Percentiles rank a stretch among this genome's conserved stretches.
Conservation (phyloP, 225 moss, liverwort and hornwort genomes). For the Lunularia cruciata region DNA sequence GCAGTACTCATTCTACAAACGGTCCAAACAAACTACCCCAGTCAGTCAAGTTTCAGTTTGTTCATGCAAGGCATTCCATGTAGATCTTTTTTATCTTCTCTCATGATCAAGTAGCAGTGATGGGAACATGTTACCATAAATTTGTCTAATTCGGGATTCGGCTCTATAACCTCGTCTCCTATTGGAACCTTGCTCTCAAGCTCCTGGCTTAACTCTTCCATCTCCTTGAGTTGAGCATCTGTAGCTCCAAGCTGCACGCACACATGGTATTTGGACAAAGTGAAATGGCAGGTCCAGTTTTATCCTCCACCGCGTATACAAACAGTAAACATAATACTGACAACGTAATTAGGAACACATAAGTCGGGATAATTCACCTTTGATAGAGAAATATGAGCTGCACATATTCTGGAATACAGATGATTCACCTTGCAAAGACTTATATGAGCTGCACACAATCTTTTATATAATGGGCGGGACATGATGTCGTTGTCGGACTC, state of each 20-base stretch:
- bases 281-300: neutral
- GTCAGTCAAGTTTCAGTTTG: neutral
- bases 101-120: neutral
- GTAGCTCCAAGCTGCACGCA: slow-evolving; percentile 26
- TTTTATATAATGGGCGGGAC: slow-evolving; percentile 24
- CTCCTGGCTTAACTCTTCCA: slow-evolving; percentile 24
- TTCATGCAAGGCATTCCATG: neutral
- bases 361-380: slow-evolving; percentile 29
- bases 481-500: slow-evolving; percentile 16
- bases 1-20: slow-evolving; percentile 20
- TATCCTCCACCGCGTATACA: neutral
- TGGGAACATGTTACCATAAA: slow-evolving; percentile 14
- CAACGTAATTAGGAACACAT: neutral
- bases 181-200: slow-evolving; percentile 20
- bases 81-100: neutral
- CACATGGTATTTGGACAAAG: neutral
- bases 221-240: slow-evolving; percentile 22
- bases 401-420: slow-evolving; percentile 37
- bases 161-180: neutral
- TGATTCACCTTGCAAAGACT: slow-evolving; percentile 38
- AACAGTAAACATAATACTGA: neutral
- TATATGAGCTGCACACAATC: slow-evolving; percentile 32
- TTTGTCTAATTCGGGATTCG: slow-evolving; percentile 22
- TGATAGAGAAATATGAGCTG: slow-evolving; percentile 35
- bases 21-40: neutral